A percentile compares a stretch with the other conserved stretches of the same genome.
phyloP scores from a whole-genome alignment of 345 rosid genomes.

The Mercurialis annua region DNA sequence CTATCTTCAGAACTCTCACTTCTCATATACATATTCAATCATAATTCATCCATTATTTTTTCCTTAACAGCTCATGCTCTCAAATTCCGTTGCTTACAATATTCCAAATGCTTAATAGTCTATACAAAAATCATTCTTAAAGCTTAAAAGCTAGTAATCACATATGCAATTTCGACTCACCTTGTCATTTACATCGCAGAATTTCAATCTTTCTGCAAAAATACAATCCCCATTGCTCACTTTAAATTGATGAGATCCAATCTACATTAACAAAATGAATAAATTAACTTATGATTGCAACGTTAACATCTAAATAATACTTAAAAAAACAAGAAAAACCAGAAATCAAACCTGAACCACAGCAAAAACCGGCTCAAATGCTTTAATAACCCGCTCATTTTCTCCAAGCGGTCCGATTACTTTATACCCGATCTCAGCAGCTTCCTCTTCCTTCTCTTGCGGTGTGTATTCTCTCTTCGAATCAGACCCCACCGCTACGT shows the following conservation, averaged over 20 bases:
- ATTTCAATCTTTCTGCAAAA: constrained; percentile 76
- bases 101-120: background rate
- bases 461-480: constrained; percentile 49
- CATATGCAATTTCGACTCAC: constrained; percentile 25
- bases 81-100: background rate
- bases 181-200: constrained; percentile 92
- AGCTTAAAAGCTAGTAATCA: too few relatives aligned
- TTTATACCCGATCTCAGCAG: constrained; percentile 77
- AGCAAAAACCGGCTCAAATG: constrained; percentile 72
- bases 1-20: background rate
- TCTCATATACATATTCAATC: background rate
- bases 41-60: background rate
- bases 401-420: constrained; percentile 61
- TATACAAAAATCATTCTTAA: too few relatives aligned
- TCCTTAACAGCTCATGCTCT: background rate
- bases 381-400: constrained; percentile 61
- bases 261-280: constrained; percentile 30
- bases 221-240: constrained; percentile 89
- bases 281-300: background rate
- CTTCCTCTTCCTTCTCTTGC: constrained; percentile 75
- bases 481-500: background rate
- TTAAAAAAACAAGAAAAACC: background rate
- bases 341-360: constrained; percentile 68
- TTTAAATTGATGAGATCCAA: constrained; percentile 94
- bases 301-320: background rate